phyloP scores from a whole-genome alignment of 768 basidiomycete species.

The Trametes cingulata region DNA sequence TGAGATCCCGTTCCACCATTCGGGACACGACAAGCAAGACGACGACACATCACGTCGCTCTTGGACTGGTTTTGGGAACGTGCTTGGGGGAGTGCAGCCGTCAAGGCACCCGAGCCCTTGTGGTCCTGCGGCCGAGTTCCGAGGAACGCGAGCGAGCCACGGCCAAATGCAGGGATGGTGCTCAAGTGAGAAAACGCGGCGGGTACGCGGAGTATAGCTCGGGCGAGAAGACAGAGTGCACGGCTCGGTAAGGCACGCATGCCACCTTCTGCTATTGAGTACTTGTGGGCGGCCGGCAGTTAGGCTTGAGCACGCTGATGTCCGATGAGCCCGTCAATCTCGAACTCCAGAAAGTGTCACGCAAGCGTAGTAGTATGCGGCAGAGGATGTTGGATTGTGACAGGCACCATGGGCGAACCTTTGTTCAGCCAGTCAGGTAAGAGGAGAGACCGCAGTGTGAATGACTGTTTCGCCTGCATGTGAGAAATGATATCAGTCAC shows the following conservation, averaged over 20 bases:
- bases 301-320: not conserved
- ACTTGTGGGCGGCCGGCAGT: not conserved
- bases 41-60: too few relatives aligned
- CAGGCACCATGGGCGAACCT: not conserved
- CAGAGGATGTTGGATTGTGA: not conserved
- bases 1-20: not conserved
- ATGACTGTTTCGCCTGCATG: too few relatives aligned
- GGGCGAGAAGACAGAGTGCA: not conserved
- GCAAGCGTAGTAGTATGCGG: not conserved
- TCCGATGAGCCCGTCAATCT: not conserved
- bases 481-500: too few relatives aligned
- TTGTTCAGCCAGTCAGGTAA: too few relatives aligned
- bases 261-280: not conserved
- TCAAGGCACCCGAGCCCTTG: too few relatives aligned
- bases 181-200: too few relatives aligned
- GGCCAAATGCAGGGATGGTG: too few relatives aligned
- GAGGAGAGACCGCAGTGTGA: too few relatives aligned
- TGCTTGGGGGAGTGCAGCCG: not conserved
- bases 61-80: not conserved
- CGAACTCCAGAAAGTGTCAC: not conserved
- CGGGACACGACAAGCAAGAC: not conserved
- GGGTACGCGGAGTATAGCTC: too few relatives aligned
- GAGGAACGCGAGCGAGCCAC: too few relatives aligned
- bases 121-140: too few relatives aligned
- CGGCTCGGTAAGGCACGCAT: not conserved